Evolutionary conservation across 2,329 filamentous ascomycete genomes (phyloP).

Genomic region (Aspergillus carbonarius): DNA sequence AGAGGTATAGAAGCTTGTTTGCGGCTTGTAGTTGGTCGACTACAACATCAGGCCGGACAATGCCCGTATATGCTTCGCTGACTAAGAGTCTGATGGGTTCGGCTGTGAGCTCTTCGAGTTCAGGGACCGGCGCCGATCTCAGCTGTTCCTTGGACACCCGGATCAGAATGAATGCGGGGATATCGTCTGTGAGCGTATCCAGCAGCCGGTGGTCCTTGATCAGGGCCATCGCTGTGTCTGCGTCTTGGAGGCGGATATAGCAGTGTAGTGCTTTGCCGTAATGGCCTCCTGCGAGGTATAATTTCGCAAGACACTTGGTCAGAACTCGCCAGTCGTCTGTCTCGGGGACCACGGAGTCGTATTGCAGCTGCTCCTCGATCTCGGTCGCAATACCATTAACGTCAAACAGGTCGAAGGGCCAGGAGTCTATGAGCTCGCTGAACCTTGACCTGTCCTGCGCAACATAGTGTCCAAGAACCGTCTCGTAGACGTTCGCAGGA

Average conservation of each 20-base stretch:
- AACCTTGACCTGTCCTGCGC: conserved; percentile 72
- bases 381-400: conserved; percentile 71
- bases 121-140: conserved; percentile 62
- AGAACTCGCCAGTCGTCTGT: conserved; percentile 86
- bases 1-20: conserved; percentile 72
- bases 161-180: conserved; percentile 82
- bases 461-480: conserved; percentile 86
- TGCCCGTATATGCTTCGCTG: conserved; percentile 84
- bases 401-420: conserved; percentile 83
- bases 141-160: conserved; percentile 73
- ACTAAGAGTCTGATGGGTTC: conserved; percentile 86
- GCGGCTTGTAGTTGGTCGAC: conserved; percentile 72
- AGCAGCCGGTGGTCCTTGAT: conserved; percentile 89
- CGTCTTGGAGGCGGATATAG: conserved; percentile 89
- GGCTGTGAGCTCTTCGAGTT: conserved; percentile 75
- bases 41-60: conserved; percentile 74
- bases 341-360: conserved; percentile 71
- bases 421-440: conserved; percentile 74
- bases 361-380: conserved; percentile 78
- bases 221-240: conserved; percentile 80
- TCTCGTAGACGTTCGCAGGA: conserved; percentile 79
- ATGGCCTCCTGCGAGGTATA: conserved; percentile 79
- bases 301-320: conserved; percentile 78
- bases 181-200: conserved; percentile 84
- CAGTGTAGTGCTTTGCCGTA: conserved; percentile 81